Base-by-base conservation (phyloP, 257 asterid genomes). In the Anisodus acutangulus region DNA sequence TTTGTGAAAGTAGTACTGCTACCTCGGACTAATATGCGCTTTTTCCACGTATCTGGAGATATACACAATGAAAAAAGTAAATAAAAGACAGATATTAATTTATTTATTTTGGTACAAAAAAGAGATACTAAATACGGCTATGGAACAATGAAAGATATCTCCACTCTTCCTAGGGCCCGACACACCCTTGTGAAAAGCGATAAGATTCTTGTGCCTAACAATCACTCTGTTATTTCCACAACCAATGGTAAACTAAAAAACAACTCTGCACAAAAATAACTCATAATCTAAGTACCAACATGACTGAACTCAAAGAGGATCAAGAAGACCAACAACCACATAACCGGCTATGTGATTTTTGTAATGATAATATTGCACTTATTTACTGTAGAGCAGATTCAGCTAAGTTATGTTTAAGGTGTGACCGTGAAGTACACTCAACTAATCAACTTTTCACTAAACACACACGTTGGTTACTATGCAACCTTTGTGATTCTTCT, bases 361-460 rank as follows among this genome's bases (percentile, higher is more conserved):
- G 99, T 88, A 88, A 90, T 70, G 89, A 87, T 78, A 80, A 92
- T 1, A 89, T 84, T 22, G 98, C 98, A 5, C 85, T 97, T 6
- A 85, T 95, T 53, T 95, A 93, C 87, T 97, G 99, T 88, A 91
- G 95, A 58, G 98, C 99, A 8, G 99, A 97, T 89, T 91, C 97
- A 0, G 98, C 99, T 1, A 95, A 91, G 90, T 95, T 97, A 70
- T 97, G 99, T 62, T 82, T 97, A 51, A 83, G 69, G 19, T 97
- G 99, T 86, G 99, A 97, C 64, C 91, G 93, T 9, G 89, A 97
- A 55, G 99, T 95, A 2, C 98, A 97, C 89, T 90, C 98, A 12
- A 94, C 99, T 4, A 97, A 97, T 86, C 97, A 47, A 82, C 95
- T 97, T 62, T 97, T 97, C 88, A 83, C 87, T 15, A 97, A 97